These are phyloP conservation scores for Kwoniella mangroviensis DNA, from an alignment of 768 basidiomycete species.

Conservation along the genomic window DNA sequence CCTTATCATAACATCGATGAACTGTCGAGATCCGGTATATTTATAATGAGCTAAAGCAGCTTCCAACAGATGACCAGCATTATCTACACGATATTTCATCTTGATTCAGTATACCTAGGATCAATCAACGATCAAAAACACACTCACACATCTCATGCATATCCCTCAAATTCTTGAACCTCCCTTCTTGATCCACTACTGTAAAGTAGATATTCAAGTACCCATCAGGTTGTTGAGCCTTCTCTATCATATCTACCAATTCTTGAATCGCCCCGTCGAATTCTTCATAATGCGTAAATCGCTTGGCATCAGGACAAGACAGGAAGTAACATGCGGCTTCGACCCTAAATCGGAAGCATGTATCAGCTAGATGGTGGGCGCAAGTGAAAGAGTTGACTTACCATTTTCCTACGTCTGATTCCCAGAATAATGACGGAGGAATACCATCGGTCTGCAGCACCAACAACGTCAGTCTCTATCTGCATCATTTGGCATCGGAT, in stretches of 20 bases:
- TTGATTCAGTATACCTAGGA: not conserved
- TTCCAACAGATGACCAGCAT: conserved; percentile 44
- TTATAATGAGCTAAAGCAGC: conserved; percentile 39
- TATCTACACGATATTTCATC: conserved; percentile 25
- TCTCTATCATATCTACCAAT: conserved; percentile 39
- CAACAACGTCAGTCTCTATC: too few relatives aligned
- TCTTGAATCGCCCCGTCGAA: conserved; percentile 33
- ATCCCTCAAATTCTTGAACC: conserved; percentile 43
- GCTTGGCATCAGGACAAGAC: conserved; percentile 21
- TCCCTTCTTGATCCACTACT: conserved; percentile 35
- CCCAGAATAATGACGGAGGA: conserved; percentile 43
- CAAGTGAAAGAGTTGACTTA: not conserved
- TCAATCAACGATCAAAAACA: not conserved
- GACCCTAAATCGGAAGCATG: conserved; percentile 23
- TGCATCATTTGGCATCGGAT: too few relatives aligned
- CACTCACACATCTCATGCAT: conserved; percentile 46
- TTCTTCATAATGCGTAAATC: conserved; percentile 19
- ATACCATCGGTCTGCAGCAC: conserved; percentile 23
- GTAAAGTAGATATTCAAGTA: conserved; percentile 45
- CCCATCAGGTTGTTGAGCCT: conserved; percentile 44
- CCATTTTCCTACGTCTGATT: conserved; percentile 46
- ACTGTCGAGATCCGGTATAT: conserved; percentile 35
- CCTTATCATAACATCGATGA: conserved; percentile 48
- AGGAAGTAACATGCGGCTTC: conserved; percentile 44
- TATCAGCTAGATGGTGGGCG: not conserved